Conservation (phyloP, 257 asterid species). For the Nicotiana undulata region DNA sequence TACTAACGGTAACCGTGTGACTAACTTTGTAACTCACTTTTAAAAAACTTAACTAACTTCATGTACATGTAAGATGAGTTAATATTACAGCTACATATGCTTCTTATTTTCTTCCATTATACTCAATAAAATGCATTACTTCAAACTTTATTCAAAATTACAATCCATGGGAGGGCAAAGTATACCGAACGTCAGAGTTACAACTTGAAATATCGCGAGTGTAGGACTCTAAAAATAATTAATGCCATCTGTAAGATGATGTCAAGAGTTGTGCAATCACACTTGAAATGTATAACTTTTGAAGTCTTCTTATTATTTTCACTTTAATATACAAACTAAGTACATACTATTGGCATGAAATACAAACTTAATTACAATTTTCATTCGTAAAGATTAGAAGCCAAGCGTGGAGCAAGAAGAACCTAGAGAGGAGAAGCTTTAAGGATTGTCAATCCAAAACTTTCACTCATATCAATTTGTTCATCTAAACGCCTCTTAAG, state of each 20-base stretch:
- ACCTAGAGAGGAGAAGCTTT: slow-evolving; percentile 39
- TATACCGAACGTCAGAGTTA: neutral
- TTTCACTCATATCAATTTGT: slow-evolving; percentile 43
- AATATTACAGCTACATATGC: too few species aligned
- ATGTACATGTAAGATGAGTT: too few species aligned
- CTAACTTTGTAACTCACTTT: too few species aligned
- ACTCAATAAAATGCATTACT: too few species aligned
- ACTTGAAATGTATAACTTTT: neutral
- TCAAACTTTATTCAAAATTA: too few species aligned
- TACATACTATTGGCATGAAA: too few species aligned
- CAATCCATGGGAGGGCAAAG: neutral
- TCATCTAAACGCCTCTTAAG: slow-evolving; percentile 12
- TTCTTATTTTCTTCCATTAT: too few species aligned
- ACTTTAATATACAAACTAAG: neutral
- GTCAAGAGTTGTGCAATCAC: neutral
- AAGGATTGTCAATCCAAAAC: slow-evolving; percentile 23
- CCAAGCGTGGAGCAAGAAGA: slow-evolving; percentile 24
- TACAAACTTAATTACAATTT: too few species aligned
- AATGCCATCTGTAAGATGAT: neutral
- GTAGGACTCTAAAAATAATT: neutral
- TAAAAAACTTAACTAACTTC: too few species aligned
- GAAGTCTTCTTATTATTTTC: neutral
- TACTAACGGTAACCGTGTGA: too few species aligned
- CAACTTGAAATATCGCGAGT: neutral
- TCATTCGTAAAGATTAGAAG: slow-evolving; percentile 12